Base-by-base conservation (phyloP, 2,329 filamentous ascomycete genomes). In the Podosphaera aphanis region DNA sequence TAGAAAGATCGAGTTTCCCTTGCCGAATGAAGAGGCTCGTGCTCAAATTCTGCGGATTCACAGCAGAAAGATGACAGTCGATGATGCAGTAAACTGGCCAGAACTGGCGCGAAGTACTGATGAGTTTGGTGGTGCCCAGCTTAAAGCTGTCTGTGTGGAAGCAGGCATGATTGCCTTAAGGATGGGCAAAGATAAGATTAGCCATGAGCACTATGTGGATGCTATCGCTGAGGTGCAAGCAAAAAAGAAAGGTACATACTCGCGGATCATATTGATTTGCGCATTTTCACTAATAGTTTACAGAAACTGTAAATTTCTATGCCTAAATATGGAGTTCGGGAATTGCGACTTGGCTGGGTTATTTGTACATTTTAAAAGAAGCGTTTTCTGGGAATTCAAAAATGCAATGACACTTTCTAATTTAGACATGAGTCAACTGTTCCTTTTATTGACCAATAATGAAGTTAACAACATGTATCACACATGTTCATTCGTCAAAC, bases 111-210 rank as follows among this genome's bases (percentile, higher is more conserved):
- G 90, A 58, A 94, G 85, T 65, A 98, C 90, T 16, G 90, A 98
- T 61, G 90, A 98, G 65, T 98, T 98, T 61, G 90, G 90, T 49
- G 90, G 90, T 61, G 90, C 90, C 49, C 88, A 93, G 76, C 67
- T 98, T 55, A 98, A 98, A 72, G 90, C 90, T 38, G 90, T 98
- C 19, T 98, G 90, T 62, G 90, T 98, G 21, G 90, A 98, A 67
- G 90, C 90, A 44, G 90, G 90, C 61, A 98, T 98, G 90, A 98
- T 98, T 65, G 90, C 90, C 23, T 68, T 98, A 59, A 75, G 90
- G 55, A 84, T 79, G 62, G 90, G 90, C 50, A 86, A 93, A 70
- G 85, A 79, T 65, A 94, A 94, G 73, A 90, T 98, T 59, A 82
- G 81, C 49, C 90, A 98, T 62, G 90, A 98, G 68, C 84, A 98